These are phyloP conservation scores for Megacollybia marginata DNA, from an alignment of 768 basidiomycete genomes.

Conservation along the genomic window DNA sequence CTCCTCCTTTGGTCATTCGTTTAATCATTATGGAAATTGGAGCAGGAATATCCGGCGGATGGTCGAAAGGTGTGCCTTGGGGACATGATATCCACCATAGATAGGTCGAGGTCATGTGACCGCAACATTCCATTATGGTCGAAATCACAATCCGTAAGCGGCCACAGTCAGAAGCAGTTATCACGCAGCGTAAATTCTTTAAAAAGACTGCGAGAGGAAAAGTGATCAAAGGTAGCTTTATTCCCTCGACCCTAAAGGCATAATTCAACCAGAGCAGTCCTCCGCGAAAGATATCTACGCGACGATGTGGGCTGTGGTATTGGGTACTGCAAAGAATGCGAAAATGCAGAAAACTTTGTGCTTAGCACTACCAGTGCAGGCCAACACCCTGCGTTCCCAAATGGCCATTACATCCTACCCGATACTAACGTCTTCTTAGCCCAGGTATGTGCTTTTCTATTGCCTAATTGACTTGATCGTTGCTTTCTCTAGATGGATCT, in stretches of 20 bases:
- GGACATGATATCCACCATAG: no score
- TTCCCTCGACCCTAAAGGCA: not conserved
- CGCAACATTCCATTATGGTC: conserved; percentile 20
- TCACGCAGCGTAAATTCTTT: conserved; percentile 88
- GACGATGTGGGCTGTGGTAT: conserved; percentile 89
- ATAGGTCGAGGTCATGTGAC: no score
- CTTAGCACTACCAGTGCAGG: conserved; percentile 54
- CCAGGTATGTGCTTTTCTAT: conserved; percentile 45
- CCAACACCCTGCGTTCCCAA: conserved; percentile 46
- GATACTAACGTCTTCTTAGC: conserved; percentile 95
- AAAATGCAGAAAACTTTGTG: conserved; percentile 18
- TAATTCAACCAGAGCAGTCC: conserved; percentile 37
- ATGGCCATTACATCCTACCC: conserved; percentile 79
- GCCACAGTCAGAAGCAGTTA: conserved; percentile 57
- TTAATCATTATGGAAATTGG: no score
- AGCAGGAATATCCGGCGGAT: no score
- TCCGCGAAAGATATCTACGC: conserved; percentile 90
- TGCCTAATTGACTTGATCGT: conserved; percentile 1
- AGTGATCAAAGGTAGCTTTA: conserved; percentile 80
- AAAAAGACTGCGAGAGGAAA: conserved; percentile 94
- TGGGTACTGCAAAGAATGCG: conserved; percentile 58
- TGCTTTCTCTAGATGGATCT: conserved; percentile 74
- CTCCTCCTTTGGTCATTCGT: no score
- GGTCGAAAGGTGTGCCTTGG: no score
- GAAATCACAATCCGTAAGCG: conserved; percentile 72